A percentile compares a stretch with the other conserved stretches of the same genome.
Conservation (phyloP, 1,284 basidiomycete species). For the Ceratorhiza oryzae-sativae region DNA sequence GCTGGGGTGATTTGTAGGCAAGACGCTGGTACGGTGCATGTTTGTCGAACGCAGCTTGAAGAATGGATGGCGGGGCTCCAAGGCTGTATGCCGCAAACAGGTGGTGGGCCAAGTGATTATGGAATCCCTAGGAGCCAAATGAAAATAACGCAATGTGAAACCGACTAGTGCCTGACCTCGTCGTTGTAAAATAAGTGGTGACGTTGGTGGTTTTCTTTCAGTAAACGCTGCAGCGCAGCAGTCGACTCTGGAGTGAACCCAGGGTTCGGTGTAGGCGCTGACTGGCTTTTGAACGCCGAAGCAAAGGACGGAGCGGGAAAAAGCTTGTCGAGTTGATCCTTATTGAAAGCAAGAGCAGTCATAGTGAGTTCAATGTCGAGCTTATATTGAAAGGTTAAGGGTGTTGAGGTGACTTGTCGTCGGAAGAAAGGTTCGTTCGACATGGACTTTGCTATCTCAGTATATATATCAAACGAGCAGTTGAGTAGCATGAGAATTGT, state of each 20-base stretch:
- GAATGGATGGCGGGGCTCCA: constrained; percentile 24
- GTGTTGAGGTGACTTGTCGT: neutral
- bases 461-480: too few relatives aligned
- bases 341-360: constrained; percentile 22
- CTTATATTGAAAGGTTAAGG: neutral
- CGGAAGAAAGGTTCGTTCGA: too few relatives aligned
- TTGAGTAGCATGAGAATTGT: too few relatives aligned
- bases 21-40: constrained; percentile 35
- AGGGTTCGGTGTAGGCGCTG: constrained; percentile 53
- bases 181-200: constrained; percentile 71
- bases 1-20: constrained; percentile 31
- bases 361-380: neutral
- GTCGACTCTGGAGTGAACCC: constrained; percentile 61
- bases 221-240: constrained; percentile 53
- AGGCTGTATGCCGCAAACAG: constrained; percentile 39
- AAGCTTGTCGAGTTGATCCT: constrained; percentile 46
- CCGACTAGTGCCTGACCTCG: constrained; percentile 56
- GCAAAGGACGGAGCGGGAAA: constrained; percentile 53
- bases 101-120: constrained; percentile 42
- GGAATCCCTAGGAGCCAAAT: constrained; percentile 1
- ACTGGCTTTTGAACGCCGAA: constrained; percentile 48
- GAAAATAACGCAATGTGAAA: constrained; percentile 9
- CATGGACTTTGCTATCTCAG: too few relatives aligned
- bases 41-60: constrained; percentile 36
- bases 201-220: constrained; percentile 64